Percentiles rank a stretch among this genome's conserved stretches.
These are phyloP conservation scores for Microcos paniculata DNA, from an alignment of 345 rosid species.

Conservation along the genomic window DNA sequence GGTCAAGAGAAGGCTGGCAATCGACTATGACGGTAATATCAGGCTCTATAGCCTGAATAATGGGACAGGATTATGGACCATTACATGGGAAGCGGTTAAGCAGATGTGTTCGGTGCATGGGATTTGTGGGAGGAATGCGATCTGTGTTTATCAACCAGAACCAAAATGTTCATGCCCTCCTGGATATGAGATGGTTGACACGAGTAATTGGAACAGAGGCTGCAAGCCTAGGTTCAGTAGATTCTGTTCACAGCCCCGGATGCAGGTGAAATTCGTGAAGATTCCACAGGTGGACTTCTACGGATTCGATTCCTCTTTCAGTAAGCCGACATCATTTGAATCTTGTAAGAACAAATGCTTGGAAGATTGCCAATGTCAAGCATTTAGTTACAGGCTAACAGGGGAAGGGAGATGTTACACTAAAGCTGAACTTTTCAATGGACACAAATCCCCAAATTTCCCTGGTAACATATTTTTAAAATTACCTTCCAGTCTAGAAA, in stretches of 20 bases:
- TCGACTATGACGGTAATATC: slow-evolving; percentile 45
- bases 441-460: slow-evolving; percentile 28
- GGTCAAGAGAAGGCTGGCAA: slow-evolving; percentile 37
- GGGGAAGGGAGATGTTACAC: slow-evolving; percentile 19
- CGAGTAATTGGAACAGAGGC: slow-evolving; percentile 38
- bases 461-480: slow-evolving; percentile 31
- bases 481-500: slow-evolving; percentile 20
- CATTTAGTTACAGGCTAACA: slow-evolving; percentile 28
- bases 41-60: slow-evolving; percentile 39
- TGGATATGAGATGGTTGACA: slow-evolving; percentile 31
- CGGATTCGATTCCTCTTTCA: slow-evolving; percentile 33
- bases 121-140: slow-evolving; percentile 41
- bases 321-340: background rate
- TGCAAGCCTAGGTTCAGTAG: slow-evolving; percentile 40
- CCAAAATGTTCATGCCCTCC: slow-evolving; percentile 51
- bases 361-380: slow-evolving; percentile 36
- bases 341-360: slow-evolving; percentile 33
- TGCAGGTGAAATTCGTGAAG: slow-evolving; percentile 23
- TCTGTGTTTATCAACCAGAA: slow-evolving; percentile 33
- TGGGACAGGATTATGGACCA: slow-evolving; percentile 29
- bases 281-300: slow-evolving; percentile 28
- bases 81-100: slow-evolving; percentile 33
- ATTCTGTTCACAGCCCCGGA: slow-evolving; percentile 20
- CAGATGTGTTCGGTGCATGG: slow-evolving; percentile 40
- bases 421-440: slow-evolving; percentile 36